phyloP scores from a whole-genome alignment of 805 yeast species.

The Candida verbasci region DNA sequence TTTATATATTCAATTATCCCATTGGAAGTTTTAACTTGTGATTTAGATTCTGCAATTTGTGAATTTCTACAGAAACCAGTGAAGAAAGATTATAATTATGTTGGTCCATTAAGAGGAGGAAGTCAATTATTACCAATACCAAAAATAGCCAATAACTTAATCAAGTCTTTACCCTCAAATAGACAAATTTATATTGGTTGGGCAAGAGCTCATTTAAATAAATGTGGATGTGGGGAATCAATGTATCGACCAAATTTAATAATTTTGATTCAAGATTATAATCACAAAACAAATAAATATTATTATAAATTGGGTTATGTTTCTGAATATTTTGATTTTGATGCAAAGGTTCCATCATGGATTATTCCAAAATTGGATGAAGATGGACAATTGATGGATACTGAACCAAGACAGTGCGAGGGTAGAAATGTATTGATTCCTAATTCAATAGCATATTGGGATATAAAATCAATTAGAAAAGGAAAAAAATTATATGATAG shows the following conservation, averaged over 20 bases:
- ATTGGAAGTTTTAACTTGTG: conserved; percentile 26
- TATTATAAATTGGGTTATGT: conserved; percentile 18
- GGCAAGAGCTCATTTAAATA: conserved; percentile 34
- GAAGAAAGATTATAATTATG: conserved; percentile 14
- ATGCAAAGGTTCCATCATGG: conserved; percentile 26
- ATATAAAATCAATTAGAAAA: conserved; percentile 11
- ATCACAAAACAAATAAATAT: conserved; percentile 13
- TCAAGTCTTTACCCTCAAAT: conserved; percentile 13
- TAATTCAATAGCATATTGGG: conserved; percentile 31
- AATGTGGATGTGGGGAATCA: conserved; percentile 37
- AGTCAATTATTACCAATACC: conserved; percentile 25
- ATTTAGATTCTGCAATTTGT: conserved; percentile 22
- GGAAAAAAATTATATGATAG: conserved; percentile 11
- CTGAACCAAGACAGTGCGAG: conserved; percentile 23
- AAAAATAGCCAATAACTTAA: conserved; percentile 12
- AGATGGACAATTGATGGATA: conserved; percentile 18
- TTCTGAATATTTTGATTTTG: conserved; percentile 28
- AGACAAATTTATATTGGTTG: conserved; percentile 37
- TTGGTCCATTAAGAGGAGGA: conserved; percentile 36
- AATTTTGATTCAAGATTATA: conserved; percentile 25
- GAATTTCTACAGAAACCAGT: conserved; percentile 19
- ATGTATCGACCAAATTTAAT: conserved; percentile 39
- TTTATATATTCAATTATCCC: conserved; percentile 24
- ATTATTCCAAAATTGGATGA: conserved; percentile 15
- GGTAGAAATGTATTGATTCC: conserved; percentile 31